Base-by-base conservation (phyloP, 2,329 filamentous ascomycete species). In the Verticillium isaacii region DNA sequence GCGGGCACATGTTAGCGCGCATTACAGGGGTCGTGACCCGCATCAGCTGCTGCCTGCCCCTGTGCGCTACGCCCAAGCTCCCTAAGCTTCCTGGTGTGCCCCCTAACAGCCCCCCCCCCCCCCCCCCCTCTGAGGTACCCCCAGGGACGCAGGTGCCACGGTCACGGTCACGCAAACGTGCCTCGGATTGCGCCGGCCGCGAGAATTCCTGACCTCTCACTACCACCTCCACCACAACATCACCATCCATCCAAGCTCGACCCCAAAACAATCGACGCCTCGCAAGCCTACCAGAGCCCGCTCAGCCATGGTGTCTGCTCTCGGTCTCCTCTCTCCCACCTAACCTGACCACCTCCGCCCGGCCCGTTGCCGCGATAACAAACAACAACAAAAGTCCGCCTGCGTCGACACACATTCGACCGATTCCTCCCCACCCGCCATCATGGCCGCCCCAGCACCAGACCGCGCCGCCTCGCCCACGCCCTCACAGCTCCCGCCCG, bases 401-500 rank as follows among this genome's bases (percentile, higher is more conserved):
- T 29, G 29, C 29, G 29, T 29, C 29, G 5, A 29, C 29, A 6
- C 1, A 29, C 29, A 29, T 5, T 1, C 29, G 29, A 29, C 29
- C 29, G 29, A 29, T 1, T 29, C 29, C 29, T 29, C 29, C 29
- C 29, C 3, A 5, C 29, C 56, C 29, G 29, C 29, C 56, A 58
- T 58, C 54, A 77, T 78, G 74, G 68, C 75, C 45, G 69, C 72
- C 56, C 68, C 70, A 56, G 67, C 68, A 55, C 57, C 66, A 39
- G 74, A 74, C 60, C 73, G 75, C 60, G 73, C 77, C 34, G 75
- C 74, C 39, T 82, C 83, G 32, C 84, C 84, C 37, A 78, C 82
- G 37, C 82, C 79, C 11, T 84, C 82, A n/a, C 79, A 83, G 65
- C 76, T 87, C 0, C 85, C 85, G 19, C 82, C 84, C 1, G 78